A percentile compares a stretch with the other conserved stretches of the same genome.
Conservation (phyloP, 495 filamentous ascomycete species). For the Hypoxylon crocopeplum region DNA sequence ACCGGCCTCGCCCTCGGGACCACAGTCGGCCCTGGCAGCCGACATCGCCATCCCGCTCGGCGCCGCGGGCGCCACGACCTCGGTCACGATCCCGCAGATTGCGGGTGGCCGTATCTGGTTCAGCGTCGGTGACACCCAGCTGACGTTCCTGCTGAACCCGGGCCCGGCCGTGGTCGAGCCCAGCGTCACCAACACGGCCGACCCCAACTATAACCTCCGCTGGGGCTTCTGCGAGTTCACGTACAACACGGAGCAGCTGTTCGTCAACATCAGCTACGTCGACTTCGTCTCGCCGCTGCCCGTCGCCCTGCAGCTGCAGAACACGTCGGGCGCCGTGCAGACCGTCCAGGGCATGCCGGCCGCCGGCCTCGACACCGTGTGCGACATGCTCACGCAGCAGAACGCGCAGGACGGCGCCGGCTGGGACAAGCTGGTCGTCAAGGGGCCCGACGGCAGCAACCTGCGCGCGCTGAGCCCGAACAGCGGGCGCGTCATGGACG, state of each 20-base stretch:
- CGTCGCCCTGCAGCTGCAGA: conserved; percentile 66
- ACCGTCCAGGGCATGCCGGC: conserved; percentile 65
- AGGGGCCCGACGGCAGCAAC: conserved; percentile 51
- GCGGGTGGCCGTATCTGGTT: conserved; percentile 77
- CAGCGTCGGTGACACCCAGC: conserved; percentile 56
- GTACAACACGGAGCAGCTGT: conserved; percentile 69
- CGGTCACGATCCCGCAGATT: conserved; percentile 69
- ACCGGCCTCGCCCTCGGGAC: conserved; percentile 38
- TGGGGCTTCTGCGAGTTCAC: conserved; percentile 83
- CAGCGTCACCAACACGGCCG: conserved; percentile 67
- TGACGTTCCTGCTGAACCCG: conserved; percentile 75
- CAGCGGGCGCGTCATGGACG: conserved; percentile 61
- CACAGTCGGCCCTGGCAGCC: conserved; percentile 48
- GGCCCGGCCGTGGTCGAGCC: conserved; percentile 75
- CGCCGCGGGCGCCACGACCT: conserved; percentile 61
- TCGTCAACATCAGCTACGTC: conserved; percentile 77
- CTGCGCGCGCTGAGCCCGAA: conserved; percentile 73
- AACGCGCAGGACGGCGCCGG: conserved; percentile 59
- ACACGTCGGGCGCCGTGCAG: conserved; percentile 57
- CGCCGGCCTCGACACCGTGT: conserved; percentile 63
- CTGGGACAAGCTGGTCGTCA: conserved; percentile 70
- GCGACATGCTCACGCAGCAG: conserved; percentile 60
- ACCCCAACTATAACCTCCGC: conserved; percentile 67
- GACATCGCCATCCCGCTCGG: conserved; percentile 71
- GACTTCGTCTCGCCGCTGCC: conserved; percentile 72